Evolutionary conservation across 495 filamentous ascomycete species (phyloP).

Genomic region (Aspergillus wentii): DNA sequence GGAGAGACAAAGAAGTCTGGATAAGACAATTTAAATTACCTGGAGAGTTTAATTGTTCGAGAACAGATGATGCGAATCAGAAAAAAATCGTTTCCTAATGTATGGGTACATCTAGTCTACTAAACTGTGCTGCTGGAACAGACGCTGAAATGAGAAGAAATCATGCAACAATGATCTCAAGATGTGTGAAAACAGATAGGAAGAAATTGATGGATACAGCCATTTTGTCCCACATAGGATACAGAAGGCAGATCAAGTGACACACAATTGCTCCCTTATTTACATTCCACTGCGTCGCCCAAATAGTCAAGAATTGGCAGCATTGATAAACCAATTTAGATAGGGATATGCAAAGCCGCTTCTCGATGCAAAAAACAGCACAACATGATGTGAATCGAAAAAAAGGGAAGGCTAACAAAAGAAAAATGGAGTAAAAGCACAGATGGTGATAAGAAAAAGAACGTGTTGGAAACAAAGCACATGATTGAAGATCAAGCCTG

Average conservation of each 20-base stretch:
- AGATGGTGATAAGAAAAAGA: slow-evolving; percentile 16
- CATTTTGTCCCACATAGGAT: no score
- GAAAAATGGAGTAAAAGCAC: slow-evolving; percentile 8
- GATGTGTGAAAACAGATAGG: slow-evolving; percentile 9
- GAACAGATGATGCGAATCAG: no score
- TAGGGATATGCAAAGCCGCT: slow-evolving; percentile 2
- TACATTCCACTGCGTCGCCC: slow-evolving; percentile 1
- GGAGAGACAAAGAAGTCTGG: no score
- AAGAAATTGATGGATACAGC: no score
- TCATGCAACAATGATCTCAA: slow-evolving; percentile 12
- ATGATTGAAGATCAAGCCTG: slow-evolving; percentile 1
- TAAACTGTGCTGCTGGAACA: slow-evolving; percentile 14
- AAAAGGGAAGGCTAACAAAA: no score
- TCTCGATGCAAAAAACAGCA: slow-evolving; percentile 8
- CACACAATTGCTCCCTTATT: no score
- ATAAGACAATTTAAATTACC: no score
- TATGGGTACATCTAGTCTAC: slow-evolving; percentile 28
- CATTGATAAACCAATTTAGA: not conserved
- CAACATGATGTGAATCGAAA: slow-evolving; percentile 9
- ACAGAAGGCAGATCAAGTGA: no score
- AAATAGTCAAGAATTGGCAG: not conserved
- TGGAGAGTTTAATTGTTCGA: no score
- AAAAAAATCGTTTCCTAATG: slow-evolving; percentile 14
- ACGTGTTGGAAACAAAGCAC: slow-evolving; percentile 18
- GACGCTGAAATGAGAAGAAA: slow-evolving; percentile 10